Evolutionary conservation across 805 yeast species (phyloP).

Genomic region (Diddensiella transvaalensis): DNA sequence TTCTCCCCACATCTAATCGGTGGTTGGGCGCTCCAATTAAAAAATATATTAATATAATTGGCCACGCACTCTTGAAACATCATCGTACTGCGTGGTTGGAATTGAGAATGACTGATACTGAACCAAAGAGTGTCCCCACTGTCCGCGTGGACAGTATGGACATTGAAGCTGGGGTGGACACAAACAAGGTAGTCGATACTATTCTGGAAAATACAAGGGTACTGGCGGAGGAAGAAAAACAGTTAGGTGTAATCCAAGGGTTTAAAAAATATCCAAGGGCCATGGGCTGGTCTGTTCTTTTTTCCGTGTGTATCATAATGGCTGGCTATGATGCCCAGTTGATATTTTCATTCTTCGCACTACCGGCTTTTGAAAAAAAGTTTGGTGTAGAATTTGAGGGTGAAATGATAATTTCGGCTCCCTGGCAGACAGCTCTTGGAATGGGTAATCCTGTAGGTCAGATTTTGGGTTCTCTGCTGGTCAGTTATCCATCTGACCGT

Average conservation of each 20-base stretch:
- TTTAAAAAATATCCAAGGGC: conserved; percentile 44
- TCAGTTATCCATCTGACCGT: conserved; percentile 44
- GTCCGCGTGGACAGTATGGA: neutral
- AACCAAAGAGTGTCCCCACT: neutral
- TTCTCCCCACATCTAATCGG: too few relatives aligned
- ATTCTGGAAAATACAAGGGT: conserved; percentile 20
- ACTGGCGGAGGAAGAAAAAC: conserved; percentile 27
- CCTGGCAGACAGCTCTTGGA: conserved; percentile 31
- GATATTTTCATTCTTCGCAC: conserved; percentile 42
- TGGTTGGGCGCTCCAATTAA: too few relatives aligned
- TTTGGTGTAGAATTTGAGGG: conserved; percentile 37
- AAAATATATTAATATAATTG: too few relatives aligned
- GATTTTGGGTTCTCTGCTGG: conserved; percentile 44
- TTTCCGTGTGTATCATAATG: conserved; percentile 45
- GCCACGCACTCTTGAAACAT: too few relatives aligned
- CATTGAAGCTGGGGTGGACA: neutral
- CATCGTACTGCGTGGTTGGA: too few relatives aligned
- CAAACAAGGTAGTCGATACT: conserved; percentile 12
- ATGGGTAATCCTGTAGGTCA: conserved; percentile 39
- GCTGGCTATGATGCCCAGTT: conserved; percentile 47
- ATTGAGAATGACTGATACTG: neutral
- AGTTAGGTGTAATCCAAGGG: conserved; percentile 35
- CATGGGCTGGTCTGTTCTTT: conserved; percentile 44
- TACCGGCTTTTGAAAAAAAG: conserved; percentile 42
- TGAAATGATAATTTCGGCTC: conserved; percentile 22